These are phyloP conservation scores for Zasmidium angulare DNA, from an alignment of 2,329 filamentous ascomycete genomes.

Conservation along the genomic window DNA sequence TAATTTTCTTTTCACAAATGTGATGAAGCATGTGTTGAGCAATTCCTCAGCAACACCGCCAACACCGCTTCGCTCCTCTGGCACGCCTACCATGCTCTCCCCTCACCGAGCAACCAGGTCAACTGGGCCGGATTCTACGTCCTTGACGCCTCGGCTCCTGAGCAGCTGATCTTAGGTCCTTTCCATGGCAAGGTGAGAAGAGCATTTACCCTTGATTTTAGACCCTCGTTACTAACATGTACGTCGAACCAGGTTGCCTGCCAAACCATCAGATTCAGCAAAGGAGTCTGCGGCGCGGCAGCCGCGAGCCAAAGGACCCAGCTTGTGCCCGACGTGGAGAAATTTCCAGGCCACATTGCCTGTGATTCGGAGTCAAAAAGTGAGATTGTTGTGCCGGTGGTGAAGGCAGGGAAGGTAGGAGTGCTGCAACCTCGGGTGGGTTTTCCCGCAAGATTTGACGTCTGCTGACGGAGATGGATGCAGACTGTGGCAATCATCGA, in stretches of 20 bases:
- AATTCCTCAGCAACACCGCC: conserved; percentile 63
- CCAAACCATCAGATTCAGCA: conserved; percentile 71
- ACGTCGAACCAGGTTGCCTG: conserved; percentile 56
- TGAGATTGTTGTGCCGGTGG: conserved; percentile 78
- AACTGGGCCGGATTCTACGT: conserved; percentile 86
- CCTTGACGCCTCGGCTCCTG: conserved; percentile 50
- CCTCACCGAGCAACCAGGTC: conserved; percentile 62
- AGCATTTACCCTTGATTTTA: neutral
- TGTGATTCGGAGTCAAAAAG: conserved; percentile 75
- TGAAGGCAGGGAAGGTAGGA: conserved; percentile 52
- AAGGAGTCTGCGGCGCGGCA: conserved; percentile 74
- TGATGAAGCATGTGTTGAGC: neutral
- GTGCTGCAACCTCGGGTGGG: no score
- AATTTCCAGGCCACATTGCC: conserved; percentile 77
- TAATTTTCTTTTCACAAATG: neutral
- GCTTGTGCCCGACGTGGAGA: conserved; percentile 66
- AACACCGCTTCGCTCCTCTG: conserved; percentile 75
- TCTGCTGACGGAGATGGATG: conserved; percentile 8
- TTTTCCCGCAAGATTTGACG: no score
- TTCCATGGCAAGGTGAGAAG: conserved; percentile 67
- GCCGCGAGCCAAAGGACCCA: conserved; percentile 63
- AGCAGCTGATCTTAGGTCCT: conserved; percentile 70
- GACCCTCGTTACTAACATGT: neutral
- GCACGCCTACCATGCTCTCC: conserved; percentile 75
- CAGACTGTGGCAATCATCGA: conserved; percentile 74